These are phyloP conservation scores for Collybiopsis confluens DNA, from an alignment of 768 basidiomycete genomes.

Conservation along the genomic window DNA sequence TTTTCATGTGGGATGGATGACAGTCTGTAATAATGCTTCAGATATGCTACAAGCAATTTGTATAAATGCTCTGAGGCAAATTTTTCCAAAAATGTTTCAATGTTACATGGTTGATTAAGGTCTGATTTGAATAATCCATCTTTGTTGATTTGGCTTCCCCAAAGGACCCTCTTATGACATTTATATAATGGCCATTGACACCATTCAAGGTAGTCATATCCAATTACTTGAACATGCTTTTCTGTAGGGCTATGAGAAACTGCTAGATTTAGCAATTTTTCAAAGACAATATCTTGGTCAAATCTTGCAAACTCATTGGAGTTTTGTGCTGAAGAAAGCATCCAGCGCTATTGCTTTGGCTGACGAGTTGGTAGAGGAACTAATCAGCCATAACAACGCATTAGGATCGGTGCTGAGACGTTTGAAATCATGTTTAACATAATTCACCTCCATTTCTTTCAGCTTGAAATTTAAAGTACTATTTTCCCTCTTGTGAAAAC, in stretches of 20 bases:
- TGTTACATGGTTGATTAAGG: background rate
- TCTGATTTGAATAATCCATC: background rate
- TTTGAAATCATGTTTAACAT: too few species aligned
- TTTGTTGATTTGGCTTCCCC: background rate
- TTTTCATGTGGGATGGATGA: background rate
- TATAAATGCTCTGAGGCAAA: background rate
- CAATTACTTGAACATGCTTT: background rate
- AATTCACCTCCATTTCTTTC: too few species aligned
- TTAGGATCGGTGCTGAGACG: too few species aligned
- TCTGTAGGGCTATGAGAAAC: background rate
- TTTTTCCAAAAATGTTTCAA: background rate
- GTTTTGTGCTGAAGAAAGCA: too few species aligned
- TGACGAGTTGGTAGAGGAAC: too few species aligned
- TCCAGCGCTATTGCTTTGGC: too few species aligned
- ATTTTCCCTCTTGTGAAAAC: too few species aligned
- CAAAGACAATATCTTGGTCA: background rate
- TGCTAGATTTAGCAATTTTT: background rate
- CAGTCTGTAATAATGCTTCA: background rate
- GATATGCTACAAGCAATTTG: background rate
- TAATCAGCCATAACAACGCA: too few species aligned
- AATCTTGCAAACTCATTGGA: too few species aligned
- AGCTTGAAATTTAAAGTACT: too few species aligned
- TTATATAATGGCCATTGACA: background rate
- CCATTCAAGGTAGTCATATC: background rate
- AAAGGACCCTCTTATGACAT: background rate